Evolutionary conservation across 352 stramenopile species (phyloP), one percentile per base, ranked within the genome.

Genomic region (Globisporangium megalacanthum): DNA sequence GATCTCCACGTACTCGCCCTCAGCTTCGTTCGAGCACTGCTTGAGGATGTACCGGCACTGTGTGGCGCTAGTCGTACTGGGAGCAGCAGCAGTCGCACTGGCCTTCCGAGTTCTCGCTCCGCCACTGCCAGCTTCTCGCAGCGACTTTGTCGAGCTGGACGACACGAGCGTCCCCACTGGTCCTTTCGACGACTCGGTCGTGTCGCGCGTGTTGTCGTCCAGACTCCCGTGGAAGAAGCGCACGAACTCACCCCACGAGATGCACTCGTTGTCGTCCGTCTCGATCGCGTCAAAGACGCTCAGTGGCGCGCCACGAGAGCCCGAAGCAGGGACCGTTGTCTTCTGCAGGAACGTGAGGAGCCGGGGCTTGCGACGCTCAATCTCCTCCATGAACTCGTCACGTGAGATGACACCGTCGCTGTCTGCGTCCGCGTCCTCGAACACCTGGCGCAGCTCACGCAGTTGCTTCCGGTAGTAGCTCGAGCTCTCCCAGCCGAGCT

Each of bases 261-360:
- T 83, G 35, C 68, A 85, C 50, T 96, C 87, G 58, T 89, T 94
- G 62, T 96, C 87, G 65, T 94, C 86, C 3, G 79, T 91, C 65
- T 97, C 88, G 29, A 97, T 95, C 13, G 74, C 76, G 45, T 97
- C 89, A 56, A 97, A 96, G 17, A 96, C 73, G 47, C 79, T 89
- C 42, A 96, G 59, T 19, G 71, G 62, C 31, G 68, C 58, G 37
- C 63, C 51, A 4, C 37, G 20, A 11, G 35, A 44, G 14, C 20
- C 31, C 2, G 50, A 17, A n/a, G 51, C 41, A 29, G 62, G 13
- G 2, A 67, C 60, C 1, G 58, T 79, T 11, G 77, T 86, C 17
- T 81, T 77, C 55, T 94, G 84, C 15, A 94, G 51, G 54, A 94
- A 94, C 54, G 73, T 82, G 8, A 91, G 69, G 19, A 94, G 59